phyloP scores from a whole-genome alignment of 1,284 basidiomycete genomes.

The Malassezia caprae region DNA sequence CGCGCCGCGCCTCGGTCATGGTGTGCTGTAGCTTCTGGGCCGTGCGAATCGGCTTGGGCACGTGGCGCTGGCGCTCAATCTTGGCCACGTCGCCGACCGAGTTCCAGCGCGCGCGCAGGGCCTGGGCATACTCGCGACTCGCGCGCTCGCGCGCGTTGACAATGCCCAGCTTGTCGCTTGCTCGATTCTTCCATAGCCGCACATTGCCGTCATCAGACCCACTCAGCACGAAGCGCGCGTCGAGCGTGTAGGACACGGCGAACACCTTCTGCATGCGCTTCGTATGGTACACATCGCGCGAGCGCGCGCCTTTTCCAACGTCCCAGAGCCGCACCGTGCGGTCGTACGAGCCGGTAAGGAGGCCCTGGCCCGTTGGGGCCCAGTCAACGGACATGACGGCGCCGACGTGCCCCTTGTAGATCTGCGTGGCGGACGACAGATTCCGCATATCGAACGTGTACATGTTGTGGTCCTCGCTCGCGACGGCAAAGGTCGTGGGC shows the following conservation, averaged over 20 bases:
- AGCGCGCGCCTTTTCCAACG: conserved; percentile 64
- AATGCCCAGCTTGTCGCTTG: conserved; percentile 82
- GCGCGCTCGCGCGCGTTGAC: conserved; percentile 84
- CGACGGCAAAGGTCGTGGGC: conserved; percentile 79
- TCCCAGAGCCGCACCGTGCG: conserved; percentile 88
- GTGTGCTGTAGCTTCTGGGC: conserved; percentile 77
- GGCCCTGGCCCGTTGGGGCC: conserved; percentile 80
- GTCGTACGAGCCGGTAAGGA: conserved; percentile 93
- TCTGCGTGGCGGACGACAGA: conserved; percentile 70
- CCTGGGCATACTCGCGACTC: conserved; percentile 82
- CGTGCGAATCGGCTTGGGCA: conserved; percentile 82
- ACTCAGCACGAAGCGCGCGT: conserved; percentile 81
- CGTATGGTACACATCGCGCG: conserved; percentile 87
- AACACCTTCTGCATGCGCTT: conserved; percentile 92
- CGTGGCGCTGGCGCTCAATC: conserved; percentile 70
- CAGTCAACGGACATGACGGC: conserved; percentile 58
- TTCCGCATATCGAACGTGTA: conserved; percentile 96
- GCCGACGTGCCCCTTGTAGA: conserved; percentile 95
- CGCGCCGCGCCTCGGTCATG: conserved; percentile 77
- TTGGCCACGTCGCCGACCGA: conserved; percentile 61
- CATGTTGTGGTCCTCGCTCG: conserved; percentile 94
- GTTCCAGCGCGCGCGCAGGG: conserved; percentile 79
- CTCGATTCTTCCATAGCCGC: conserved; percentile 88
- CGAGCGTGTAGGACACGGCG: conserved; percentile 60
- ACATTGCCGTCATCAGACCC: conserved; percentile 97